Percentiles rank a stretch among this genome's conserved stretches.
Evolutionary conservation across 2,329 filamentous ascomycete genomes (phyloP).

Genomic region (Bipolaris oryzae): DNA sequence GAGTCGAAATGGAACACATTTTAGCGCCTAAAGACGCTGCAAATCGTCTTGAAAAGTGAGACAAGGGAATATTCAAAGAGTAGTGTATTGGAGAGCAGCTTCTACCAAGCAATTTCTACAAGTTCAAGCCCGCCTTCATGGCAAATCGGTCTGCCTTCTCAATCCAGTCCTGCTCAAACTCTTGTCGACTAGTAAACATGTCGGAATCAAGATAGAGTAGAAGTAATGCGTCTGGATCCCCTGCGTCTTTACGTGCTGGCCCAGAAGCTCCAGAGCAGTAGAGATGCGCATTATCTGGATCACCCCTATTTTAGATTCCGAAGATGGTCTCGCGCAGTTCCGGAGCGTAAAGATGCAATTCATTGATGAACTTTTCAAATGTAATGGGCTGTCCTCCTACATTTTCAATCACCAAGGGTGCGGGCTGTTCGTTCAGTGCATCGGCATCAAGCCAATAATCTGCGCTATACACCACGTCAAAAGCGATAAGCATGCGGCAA

Average conservation of each 20-base stretch:
- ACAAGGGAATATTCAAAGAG: background rate
- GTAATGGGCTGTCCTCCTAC: background rate
- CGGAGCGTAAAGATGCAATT: background rate
- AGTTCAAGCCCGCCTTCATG: background rate
- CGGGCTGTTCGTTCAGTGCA: background rate
- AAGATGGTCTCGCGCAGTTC: background rate
- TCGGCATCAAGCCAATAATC: background rate
- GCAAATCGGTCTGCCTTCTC: background rate
- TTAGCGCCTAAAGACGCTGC: background rate
- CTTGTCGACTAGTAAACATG: background rate
- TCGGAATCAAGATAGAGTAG: background rate
- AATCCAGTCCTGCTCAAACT: conserved; percentile 1
- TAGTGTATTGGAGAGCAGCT: background rate
- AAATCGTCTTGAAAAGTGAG: background rate
- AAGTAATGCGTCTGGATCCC: background rate
- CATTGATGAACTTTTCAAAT: background rate
- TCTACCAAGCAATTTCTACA: background rate
- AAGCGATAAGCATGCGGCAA: background rate
- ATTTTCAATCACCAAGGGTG: background rate
- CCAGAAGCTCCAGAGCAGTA: background rate
- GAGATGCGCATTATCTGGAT: background rate
- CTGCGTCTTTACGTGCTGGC: background rate
- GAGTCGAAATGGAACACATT: background rate
- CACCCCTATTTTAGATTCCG: background rate
- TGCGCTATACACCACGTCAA: background rate